Percentiles rank a stretch among this genome's conserved stretches.
Evolutionary conservation across 2,329 filamentous ascomycete genomes (phyloP).

Genomic region (Neofusicoccum sp.): DNA sequence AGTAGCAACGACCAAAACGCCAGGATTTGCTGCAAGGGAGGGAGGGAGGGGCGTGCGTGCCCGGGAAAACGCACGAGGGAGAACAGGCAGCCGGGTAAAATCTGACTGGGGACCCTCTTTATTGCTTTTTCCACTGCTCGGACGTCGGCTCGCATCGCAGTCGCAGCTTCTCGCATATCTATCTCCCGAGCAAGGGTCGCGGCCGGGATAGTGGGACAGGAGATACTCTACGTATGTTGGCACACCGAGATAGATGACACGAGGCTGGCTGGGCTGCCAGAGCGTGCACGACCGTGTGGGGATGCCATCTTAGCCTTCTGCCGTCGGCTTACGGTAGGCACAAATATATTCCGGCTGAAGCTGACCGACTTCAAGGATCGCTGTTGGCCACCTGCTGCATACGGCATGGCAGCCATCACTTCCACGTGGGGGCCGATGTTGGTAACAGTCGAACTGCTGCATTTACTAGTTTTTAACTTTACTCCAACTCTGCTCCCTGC

Average conservation of each 20-base stretch:
- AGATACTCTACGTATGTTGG: neutral
- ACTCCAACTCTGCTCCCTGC: neutral
- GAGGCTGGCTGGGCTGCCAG: neutral
- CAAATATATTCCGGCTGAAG: neutral
- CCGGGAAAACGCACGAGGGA: too few relatives aligned
- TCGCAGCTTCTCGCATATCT: neutral
- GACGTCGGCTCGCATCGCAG: neutral
- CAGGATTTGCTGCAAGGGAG: too few relatives aligned
- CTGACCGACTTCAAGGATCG: neutral
- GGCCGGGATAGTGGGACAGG: neutral
- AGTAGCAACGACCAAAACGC: too few relatives aligned
- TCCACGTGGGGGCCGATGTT: neutral
- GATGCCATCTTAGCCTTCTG: neutral
- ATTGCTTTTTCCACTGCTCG: neutral
- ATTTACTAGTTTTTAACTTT: slow-evolving; percentile 11
- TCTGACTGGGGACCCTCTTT: too few relatives aligned
- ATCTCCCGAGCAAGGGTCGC: neutral
- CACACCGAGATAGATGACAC: neutral
- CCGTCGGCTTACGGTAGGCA: neutral
- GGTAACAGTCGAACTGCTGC: neutral
- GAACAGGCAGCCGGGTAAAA: too few relatives aligned
- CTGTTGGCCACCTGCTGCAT: neutral
- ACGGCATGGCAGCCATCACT: neutral
- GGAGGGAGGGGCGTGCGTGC: too few relatives aligned
- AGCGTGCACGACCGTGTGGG: too few relatives aligned